phyloP scores from a whole-genome alignment of 345 rosid genomes.

The Arabidopsis suecica region DNA sequence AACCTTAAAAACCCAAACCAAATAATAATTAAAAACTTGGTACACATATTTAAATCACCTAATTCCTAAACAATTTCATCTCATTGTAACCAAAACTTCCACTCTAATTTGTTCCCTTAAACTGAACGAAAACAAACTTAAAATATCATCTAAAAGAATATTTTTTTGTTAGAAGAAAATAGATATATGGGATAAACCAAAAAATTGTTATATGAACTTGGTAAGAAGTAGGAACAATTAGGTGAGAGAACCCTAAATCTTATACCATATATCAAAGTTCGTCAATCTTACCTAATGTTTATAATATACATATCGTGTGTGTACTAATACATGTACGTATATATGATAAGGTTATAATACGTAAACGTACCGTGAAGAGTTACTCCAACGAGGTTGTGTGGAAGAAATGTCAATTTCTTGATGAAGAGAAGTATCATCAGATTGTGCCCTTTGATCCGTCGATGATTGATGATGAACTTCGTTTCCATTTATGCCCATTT shows the following conservation, averaged over 20 bases:
- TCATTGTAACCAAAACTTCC: not conserved
- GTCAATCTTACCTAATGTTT: constrained; percentile 7
- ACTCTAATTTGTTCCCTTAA: not conserved
- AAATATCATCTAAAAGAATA: constrained; percentile 1
- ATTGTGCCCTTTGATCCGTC: constrained; percentile 54
- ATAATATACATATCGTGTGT: constrained; percentile 18
- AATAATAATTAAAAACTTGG: not conserved
- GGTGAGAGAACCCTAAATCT: constrained; percentile 30
- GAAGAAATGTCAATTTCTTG: constrained; percentile 60
- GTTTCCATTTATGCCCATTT: constrained; percentile 54
- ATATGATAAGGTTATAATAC: constrained; percentile 11
- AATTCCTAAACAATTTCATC: constrained; percentile 9
- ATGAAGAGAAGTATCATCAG: constrained; percentile 52
- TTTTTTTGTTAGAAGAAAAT: not conserved
- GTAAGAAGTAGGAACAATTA: constrained; percentile 29
- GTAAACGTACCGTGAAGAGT: constrained; percentile 72
- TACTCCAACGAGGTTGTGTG: constrained; percentile 66
- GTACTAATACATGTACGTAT: not conserved
- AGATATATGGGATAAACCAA: constrained; percentile 17
- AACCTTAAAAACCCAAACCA: not conserved
- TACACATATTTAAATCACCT: not conserved
- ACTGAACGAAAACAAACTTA: not conserved
- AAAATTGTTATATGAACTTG: constrained; percentile 16
- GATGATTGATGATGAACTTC: constrained; percentile 47
- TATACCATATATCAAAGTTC: constrained; percentile 3